Conservation (phyloP, 2,329 filamentous ascomycete genomes). For the Talaromyces rugulosus region DNA sequence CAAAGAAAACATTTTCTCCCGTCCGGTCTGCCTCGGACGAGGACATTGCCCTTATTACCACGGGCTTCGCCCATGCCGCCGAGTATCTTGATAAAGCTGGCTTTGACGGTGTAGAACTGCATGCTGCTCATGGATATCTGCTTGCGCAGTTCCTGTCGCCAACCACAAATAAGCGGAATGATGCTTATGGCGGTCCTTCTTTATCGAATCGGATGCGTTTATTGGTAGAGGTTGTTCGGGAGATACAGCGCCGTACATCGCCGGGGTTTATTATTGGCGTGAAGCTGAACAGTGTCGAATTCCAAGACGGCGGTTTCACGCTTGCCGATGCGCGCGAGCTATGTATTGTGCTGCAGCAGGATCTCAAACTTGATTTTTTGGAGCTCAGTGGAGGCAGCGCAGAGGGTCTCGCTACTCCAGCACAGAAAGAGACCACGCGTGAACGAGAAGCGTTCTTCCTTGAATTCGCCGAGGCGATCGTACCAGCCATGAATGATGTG, state of each 20-base stretch:
- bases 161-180: conserved; percentile 44
- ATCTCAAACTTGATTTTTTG: conserved; percentile 42
- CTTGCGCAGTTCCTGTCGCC: conserved; percentile 50
- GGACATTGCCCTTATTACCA: conserved; percentile 42
- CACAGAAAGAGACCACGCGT: conserved; percentile 54
- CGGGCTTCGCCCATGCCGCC: conserved; percentile 43
- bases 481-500: background rate
- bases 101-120: conserved; percentile 51
- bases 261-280: conserved; percentile 48
- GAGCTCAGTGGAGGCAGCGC: conserved; percentile 55
- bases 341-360: conserved; percentile 27
- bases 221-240: conserved; percentile 49
- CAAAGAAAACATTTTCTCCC: no score
- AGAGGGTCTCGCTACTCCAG: conserved; percentile 31
- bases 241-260: background rate
- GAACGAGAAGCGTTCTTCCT: conserved; percentile 46
- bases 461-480: background rate
- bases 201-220: conserved; percentile 52
- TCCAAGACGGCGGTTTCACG: conserved; percentile 43
- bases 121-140: conserved; percentile 49
- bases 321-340: conserved; percentile 49
- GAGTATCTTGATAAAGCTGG: conserved; percentile 52
- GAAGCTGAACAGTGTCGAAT: conserved; percentile 59
- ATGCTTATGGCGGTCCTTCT: conserved; percentile 46
- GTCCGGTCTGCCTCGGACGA: conserved; percentile 19